Evolutionary conservation across 2,329 filamentous ascomycete species (phyloP).

Genomic region (Verticillium nubilum): DNA sequence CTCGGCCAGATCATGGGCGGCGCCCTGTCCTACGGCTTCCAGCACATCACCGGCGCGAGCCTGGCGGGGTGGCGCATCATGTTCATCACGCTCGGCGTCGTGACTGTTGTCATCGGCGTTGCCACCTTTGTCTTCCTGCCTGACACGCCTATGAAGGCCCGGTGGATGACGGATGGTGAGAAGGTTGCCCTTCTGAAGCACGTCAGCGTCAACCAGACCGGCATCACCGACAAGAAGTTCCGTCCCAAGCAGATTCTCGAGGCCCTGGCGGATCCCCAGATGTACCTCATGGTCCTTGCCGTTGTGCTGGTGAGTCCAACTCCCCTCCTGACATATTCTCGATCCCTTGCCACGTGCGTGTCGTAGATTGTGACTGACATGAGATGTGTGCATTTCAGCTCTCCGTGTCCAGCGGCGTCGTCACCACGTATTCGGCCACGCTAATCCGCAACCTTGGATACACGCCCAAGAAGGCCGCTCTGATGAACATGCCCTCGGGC

Average conservation of each 20-base stretch:
- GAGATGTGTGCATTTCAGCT: conserved; percentile 18
- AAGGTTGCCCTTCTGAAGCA: conserved; percentile 43
- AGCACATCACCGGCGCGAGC: conserved; percentile 34
- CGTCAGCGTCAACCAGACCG: conserved; percentile 53
- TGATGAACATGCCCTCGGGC: conserved; percentile 51
- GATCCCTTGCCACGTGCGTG: background rate
- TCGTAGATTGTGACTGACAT: background rate
- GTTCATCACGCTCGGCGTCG: conserved; percentile 37
- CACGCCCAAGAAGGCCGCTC: conserved; percentile 34
- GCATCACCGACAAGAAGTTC: conserved; percentile 49
- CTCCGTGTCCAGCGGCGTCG: conserved; percentile 46
- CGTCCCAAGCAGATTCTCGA: conserved; percentile 47
- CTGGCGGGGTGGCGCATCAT: conserved; percentile 37
- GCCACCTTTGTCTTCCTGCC: conserved; percentile 34
- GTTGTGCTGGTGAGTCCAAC: conserved; percentile 36
- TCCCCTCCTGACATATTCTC: background rate
- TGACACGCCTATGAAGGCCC: conserved; percentile 39
- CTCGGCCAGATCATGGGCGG: conserved; percentile 48
- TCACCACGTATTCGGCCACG: conserved; percentile 50
- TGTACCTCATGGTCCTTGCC: conserved; percentile 43
- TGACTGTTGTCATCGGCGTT: conserved; percentile 33
- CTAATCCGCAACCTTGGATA: conserved; percentile 44
- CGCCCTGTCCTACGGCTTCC: conserved; percentile 45
- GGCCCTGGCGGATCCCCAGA: conserved; percentile 43
- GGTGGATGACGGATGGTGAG: conserved; percentile 26